phyloP scores from a whole-genome alignment of 1,284 basidiomycete genomes.

The Inonotus hispidus region DNA sequence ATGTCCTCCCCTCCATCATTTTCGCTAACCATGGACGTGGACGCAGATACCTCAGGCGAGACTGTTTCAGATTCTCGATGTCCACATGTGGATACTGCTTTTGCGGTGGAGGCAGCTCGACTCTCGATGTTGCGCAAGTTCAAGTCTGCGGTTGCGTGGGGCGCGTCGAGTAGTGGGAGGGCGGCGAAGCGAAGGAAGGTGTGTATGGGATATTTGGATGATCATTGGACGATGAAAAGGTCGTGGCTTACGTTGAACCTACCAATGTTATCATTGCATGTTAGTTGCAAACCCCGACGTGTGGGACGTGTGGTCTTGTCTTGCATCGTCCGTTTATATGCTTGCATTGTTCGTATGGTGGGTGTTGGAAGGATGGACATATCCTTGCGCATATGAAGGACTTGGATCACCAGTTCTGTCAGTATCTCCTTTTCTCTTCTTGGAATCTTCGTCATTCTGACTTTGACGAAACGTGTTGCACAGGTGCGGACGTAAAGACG shows the following conservation, averaged over 20 bases:
- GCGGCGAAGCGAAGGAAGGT: constrained; percentile 44
- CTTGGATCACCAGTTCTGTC: constrained; percentile 63
- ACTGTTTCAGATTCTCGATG: constrained; percentile 24
- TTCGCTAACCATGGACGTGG: neutral
- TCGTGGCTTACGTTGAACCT: neutral
- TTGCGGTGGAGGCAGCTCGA: constrained; percentile 27
- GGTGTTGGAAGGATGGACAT: constrained; percentile 65
- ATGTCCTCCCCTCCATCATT: constrained; percentile 11
- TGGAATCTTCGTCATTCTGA: neutral
- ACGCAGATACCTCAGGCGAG: neutral
- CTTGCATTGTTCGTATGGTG: constrained; percentile 69
- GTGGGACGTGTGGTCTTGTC: constrained; percentile 53
- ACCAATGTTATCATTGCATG: no score
- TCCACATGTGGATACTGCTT: constrained; percentile 32
- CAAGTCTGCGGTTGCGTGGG: constrained; percentile 37
- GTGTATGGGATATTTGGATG: constrained; percentile 1
- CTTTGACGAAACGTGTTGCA: neutral
- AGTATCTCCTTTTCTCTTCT: constrained; percentile 28
- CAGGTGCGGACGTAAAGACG: constrained; percentile 53
- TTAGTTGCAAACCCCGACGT: constrained; percentile 45
- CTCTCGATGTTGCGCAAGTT: constrained; percentile 31
- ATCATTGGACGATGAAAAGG: neutral
- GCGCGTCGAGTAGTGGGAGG: constrained; percentile 28
- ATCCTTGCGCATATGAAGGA: constrained; percentile 51
- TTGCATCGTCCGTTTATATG: constrained; percentile 75